These are phyloP conservation scores for Opeltia flavorubescens DNA, from an alignment of 495 filamentous ascomycete species.

Conservation along the genomic window DNA sequence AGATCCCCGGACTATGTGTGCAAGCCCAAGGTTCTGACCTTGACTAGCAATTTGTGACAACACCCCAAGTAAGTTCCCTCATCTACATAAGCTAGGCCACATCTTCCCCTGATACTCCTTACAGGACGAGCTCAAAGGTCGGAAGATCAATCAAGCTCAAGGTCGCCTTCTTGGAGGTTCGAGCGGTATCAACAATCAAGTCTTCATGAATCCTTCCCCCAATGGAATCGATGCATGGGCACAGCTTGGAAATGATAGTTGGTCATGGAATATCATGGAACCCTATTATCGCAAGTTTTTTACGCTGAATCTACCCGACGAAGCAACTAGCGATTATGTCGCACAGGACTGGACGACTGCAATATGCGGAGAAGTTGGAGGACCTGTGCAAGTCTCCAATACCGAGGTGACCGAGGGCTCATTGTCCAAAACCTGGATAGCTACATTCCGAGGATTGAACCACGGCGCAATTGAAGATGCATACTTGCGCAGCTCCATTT, in stretches of 20 bases:
- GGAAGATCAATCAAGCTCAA: slow-evolving; percentile 14
- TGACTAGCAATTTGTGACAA: slow-evolving; percentile 39
- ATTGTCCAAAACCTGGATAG: slow-evolving; percentile 19
- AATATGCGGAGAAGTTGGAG: slow-evolving; percentile 14
- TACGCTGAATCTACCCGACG: slow-evolving; percentile 3
- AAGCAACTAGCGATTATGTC: slow-evolving; percentile 5
- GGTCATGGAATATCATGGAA: slow-evolving; percentile 33
- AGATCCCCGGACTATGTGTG: slow-evolving; percentile 31
- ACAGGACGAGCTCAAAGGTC: slow-evolving; percentile 17
- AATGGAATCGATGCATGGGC: slow-evolving; percentile 39
- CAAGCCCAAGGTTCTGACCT: slow-evolving; percentile 29
- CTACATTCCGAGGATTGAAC: too few species aligned
- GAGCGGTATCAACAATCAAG: slow-evolving; percentile 20
- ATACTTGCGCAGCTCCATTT: too few species aligned
- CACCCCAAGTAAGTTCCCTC: slow-evolving; percentile 28
- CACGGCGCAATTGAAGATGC: too few species aligned
- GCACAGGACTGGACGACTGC: slow-evolving; percentile 19
- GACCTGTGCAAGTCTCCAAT: slow-evolving; percentile 18
- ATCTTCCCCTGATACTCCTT: background rate
- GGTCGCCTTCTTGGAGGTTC: slow-evolving; percentile 25
- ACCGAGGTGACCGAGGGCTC: slow-evolving; percentile 7
- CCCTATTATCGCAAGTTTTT: slow-evolving; percentile 27
- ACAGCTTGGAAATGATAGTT: slow-evolving; percentile 36
- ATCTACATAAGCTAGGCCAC: background rate
- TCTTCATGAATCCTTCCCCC: slow-evolving; percentile 21